phyloP scores from a whole-genome alignment of 805 yeast species.

The Wickerhamiella sergipiensis region DNA sequence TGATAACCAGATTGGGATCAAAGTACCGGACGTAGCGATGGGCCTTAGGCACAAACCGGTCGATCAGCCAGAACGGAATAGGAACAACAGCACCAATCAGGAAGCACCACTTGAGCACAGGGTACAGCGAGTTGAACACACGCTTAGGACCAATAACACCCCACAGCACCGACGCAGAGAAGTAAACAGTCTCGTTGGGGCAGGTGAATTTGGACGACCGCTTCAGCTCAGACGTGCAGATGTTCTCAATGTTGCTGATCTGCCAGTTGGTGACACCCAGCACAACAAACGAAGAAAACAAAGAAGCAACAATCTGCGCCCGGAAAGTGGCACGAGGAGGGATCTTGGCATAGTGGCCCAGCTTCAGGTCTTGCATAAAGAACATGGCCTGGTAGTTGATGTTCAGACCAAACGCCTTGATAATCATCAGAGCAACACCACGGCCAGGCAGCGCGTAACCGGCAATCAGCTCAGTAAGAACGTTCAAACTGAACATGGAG shows the following conservation, averaged over 20 bases:
- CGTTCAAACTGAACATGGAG: constrained; percentile 43
- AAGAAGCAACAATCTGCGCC: constrained; percentile 28
- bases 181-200: constrained; percentile 29
- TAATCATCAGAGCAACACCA: constrained; percentile 47
- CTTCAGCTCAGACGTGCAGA: constrained; percentile 33
- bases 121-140: constrained; percentile 38
- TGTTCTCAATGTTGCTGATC: constrained; percentile 27
- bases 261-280: constrained; percentile 32
- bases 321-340: constrained; percentile 32
- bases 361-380: constrained; percentile 42
- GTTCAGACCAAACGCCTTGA: constrained; percentile 47
- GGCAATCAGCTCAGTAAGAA: constrained; percentile 46
- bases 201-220: constrained; percentile 28
- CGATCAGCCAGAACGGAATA: constrained; percentile 12
- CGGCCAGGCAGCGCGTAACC: constrained; percentile 56
- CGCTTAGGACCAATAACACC: constrained; percentile 49
- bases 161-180: constrained; percentile 41
- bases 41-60: constrained; percentile 23
- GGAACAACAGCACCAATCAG: constrained; percentile 33
- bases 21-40: constrained; percentile 30
- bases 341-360: constrained; percentile 29
- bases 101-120: constrained; percentile 50
- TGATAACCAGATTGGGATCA: constrained; percentile 31
- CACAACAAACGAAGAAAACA: constrained; percentile 30
- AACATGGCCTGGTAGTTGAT: constrained; percentile 48